A percentile compares a stretch with the other conserved stretches of the same genome.
Conservation (phyloP, 2,329 filamentous ascomycete genomes). For the Microcyclospora tardicrescens region DNA sequence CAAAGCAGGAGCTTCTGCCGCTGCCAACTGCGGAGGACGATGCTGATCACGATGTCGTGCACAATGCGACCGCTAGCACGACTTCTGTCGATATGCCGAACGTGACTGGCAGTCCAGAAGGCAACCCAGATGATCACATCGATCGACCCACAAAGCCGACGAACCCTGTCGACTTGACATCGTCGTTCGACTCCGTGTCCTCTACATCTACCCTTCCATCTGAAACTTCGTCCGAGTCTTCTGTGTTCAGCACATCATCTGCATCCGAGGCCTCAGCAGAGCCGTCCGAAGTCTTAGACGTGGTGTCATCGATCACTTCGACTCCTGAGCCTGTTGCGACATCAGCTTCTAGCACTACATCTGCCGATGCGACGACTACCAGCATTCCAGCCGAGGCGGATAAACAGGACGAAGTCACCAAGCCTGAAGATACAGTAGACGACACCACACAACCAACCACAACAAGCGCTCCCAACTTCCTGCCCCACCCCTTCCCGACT, state of each 20-base stretch:
- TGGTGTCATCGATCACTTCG: too few species aligned
- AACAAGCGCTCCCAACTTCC: constrained; percentile 40
- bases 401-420: constrained; percentile 14
- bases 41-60: constrained; percentile 60
- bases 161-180: constrained; percentile 1
- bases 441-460: constrained; percentile 16
- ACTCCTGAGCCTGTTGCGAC: constrained; percentile 12
- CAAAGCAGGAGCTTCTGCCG: constrained; percentile 60
- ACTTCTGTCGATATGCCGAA: constrained; percentile 39
- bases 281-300: neutral
- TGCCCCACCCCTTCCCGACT: constrained; percentile 79
- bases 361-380: constrained; percentile 16
- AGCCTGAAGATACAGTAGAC: constrained; percentile 10
- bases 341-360: constrained; percentile 7
- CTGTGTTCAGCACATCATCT: constrained; percentile 2
- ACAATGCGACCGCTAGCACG: constrained; percentile 45
- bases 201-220: neutral
- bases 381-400: constrained; percentile 26
- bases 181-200: constrained; percentile 2
- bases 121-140: constrained; percentile 34
- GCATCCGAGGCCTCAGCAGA: neutral
- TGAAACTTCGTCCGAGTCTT: too few species aligned
- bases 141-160: constrained; percentile 45
- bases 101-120: constrained; percentile 31
- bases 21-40: constrained; percentile 76